Base-by-base conservation (phyloP, 805 yeast species). In the Saccharomycopsis babjevae region DNA sequence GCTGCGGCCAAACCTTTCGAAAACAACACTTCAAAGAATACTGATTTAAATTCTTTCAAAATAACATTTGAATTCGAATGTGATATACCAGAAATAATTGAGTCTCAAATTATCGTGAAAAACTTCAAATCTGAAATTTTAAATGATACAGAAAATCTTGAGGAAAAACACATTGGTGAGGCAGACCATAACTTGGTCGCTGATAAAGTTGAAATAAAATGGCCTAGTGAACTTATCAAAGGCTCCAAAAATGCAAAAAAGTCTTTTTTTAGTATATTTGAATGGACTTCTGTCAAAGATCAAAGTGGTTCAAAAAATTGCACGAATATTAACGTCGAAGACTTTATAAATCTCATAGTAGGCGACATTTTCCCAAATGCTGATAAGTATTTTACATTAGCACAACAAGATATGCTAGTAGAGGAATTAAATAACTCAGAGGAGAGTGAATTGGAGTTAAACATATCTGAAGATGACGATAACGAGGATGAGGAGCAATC, bases 301-400 rank as follows among this genome's bases (percentile, higher is more conserved):
- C 32, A 46, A 10, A 8, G 39, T 2, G 56, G 38, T 43, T 16
- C 38, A 28, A 78, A 22, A 84, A 83, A 52, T 85, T 86, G 71
- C 83, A 79, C 66, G 74, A 76, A 59, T 20, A 5, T 63, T 1
- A 59, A 58, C 11, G 61, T 96, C 28, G 93, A 85, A 63, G 90
- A 85, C 11, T 76, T 92, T 59, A 89, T 96, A 0, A 76, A 83
- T 58, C 72, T 88, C 50, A 75, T 93, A 15, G 76, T 82, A 5
- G 96, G 90, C 55, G 97, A 92, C 67, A 70, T 93, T 52, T 92
- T 82, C 69, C 96, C 97, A 15, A 84, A 85, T 66, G 94, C 97
- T 3, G 84, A 89, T 28, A 88, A 86, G 67, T 86, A 88, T 69
- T 93, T 86, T 67, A 84, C 89, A 6, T 84, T 85, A 68, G 91